Evolutionary conservation across 768 basidiomycete species (phyloP).

Genomic region (Kwoniella europaea): DNA sequence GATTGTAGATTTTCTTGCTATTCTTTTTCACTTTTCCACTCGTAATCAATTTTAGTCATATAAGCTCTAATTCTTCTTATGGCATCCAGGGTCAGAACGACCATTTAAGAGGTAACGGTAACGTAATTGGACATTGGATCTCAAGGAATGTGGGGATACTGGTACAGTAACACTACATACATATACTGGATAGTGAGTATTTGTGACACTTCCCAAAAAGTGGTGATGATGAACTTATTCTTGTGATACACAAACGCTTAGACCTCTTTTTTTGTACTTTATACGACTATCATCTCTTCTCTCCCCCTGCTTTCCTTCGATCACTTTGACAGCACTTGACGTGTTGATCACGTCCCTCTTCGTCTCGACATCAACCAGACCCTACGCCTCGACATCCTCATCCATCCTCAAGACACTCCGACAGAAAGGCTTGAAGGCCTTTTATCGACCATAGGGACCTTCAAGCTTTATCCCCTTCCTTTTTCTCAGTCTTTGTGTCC

Average conservation of each 20-base stretch:
- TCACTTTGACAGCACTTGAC: too few species aligned
- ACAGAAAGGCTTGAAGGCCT: too few species aligned
- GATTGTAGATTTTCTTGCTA: too few species aligned
- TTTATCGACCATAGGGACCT: too few species aligned
- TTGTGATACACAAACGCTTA: neutral
- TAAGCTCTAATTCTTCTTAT: neutral
- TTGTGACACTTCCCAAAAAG: neutral
- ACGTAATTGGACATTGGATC: neutral
- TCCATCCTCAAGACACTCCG: too few species aligned
- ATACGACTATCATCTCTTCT: neutral
- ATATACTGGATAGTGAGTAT: neutral
- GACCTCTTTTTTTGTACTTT: neutral
- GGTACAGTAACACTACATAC: neutral
- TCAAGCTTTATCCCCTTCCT: too few species aligned
- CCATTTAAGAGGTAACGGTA: neutral
- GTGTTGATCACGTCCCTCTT: too few species aligned
- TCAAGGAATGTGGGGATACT: neutral
- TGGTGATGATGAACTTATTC: neutral
- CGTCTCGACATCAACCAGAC: too few species aligned
- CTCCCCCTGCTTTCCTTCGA: too few species aligned
- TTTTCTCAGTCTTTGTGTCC: too few species aligned
- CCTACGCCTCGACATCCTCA: too few species aligned
- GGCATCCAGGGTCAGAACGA: neutral
- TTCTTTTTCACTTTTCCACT: neutral
- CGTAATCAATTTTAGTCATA: constrained; percentile 1